phyloP scores from a whole-genome alignment of 805 yeast genomes.

The Kodamaea neixiangensis region DNA sequence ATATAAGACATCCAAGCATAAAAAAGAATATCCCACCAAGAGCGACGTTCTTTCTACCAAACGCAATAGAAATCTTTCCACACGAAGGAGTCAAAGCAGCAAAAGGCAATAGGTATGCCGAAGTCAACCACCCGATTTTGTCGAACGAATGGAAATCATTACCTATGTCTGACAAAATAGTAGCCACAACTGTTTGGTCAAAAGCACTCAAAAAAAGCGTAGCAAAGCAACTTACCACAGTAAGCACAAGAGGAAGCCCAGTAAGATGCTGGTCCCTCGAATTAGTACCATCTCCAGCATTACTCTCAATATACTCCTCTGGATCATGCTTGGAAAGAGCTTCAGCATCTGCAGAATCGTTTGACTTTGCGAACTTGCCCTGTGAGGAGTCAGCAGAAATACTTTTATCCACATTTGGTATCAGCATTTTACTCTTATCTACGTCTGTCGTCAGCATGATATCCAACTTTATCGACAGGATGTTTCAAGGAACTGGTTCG shows the following conservation, averaged over 20 bases:
- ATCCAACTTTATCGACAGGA: too few species aligned
- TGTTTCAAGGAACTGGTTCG: too few species aligned
- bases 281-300: conserved; percentile 44
- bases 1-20: conserved; percentile 61
- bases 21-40: conserved; percentile 52
- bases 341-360: conserved; percentile 20
- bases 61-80: conserved; percentile 56
- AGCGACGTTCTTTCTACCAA: conserved; percentile 56
- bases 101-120: conserved; percentile 56
- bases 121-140: conserved; percentile 58
- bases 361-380: conserved; percentile 25
- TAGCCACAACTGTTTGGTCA: conserved; percentile 60
- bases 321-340: conserved; percentile 10
- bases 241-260: conserved; percentile 27
- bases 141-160: conserved; percentile 50
- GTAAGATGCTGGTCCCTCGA: conserved; percentile 36
- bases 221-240: conserved; percentile 30
- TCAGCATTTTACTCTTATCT: too few species aligned
- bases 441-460: too few species aligned
- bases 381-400: conserved; percentile 38
- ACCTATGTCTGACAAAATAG: conserved; percentile 53
- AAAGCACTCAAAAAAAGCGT: conserved; percentile 45
- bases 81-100: conserved; percentile 54
- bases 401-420: too few species aligned
- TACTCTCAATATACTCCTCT: conserved; percentile 34